Evolutionary conservation across 2,329 filamentous ascomycete genomes (phyloP).

Genomic region (Aspergillus transmontanensis): DNA sequence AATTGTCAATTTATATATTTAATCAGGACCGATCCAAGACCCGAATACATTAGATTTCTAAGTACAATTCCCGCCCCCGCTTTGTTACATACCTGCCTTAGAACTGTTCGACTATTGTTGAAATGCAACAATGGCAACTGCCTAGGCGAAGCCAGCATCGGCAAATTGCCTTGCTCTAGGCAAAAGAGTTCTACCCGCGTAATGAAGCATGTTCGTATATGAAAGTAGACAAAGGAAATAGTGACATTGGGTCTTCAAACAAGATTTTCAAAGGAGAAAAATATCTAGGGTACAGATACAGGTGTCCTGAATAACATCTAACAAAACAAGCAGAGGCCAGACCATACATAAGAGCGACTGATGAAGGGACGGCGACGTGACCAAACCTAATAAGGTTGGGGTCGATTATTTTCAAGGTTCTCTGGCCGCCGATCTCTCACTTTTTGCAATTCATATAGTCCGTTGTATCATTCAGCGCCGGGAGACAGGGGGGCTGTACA

Average conservation of each 20-base stretch:
- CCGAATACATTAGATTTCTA: neutral
- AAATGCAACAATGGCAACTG: neutral
- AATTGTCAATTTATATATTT: neutral
- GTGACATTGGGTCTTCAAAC: conserved; percentile 42
- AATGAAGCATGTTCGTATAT: conserved; percentile 7
- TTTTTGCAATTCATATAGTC: conserved; percentile 34
- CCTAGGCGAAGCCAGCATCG: neutral
- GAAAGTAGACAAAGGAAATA: conserved; percentile 39
- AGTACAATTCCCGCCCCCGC: neutral
- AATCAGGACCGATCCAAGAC: neutral
- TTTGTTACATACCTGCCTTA: neutral
- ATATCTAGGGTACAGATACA: conserved; percentile 50
- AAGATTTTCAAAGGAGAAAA: conserved; percentile 42
- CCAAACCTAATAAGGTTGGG: conserved; percentile 26
- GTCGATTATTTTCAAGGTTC: conserved; percentile 28
- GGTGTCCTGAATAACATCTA: conserved; percentile 41
- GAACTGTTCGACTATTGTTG: neutral
- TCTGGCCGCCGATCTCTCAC: conserved; percentile 28
- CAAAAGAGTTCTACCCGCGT: neutral
- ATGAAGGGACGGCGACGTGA: conserved; percentile 27
- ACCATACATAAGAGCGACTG: conserved; percentile 33
- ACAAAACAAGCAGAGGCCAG: conserved; percentile 39
- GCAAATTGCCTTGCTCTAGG: neutral
- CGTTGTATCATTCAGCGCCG: conserved; percentile 36
- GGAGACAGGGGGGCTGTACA: conserved; percentile 73